Evolutionary conservation across 2,329 filamentous ascomycete genomes (phyloP).

Genomic region (Talaromyces funiculosus): DNA sequence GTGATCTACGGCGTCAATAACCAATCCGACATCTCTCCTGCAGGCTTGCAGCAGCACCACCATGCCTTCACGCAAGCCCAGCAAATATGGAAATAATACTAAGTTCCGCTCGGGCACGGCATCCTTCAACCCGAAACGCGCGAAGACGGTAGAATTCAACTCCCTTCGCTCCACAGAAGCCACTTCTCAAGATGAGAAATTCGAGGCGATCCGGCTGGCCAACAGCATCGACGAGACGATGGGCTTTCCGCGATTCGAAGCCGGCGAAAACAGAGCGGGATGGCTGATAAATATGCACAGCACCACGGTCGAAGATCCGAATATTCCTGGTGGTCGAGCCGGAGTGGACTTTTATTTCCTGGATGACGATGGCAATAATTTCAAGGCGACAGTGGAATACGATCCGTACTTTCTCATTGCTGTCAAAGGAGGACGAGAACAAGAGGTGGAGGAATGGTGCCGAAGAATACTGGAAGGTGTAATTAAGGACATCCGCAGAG

Average conservation of each 20-base stretch:
- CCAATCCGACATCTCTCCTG: constrained; percentile 18
- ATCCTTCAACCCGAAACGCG: constrained; percentile 48
- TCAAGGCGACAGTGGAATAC: constrained; percentile 95
- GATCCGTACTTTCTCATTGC: constrained; percentile 95
- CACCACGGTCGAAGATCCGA: constrained; percentile 78
- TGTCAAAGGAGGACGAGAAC: constrained; percentile 78
- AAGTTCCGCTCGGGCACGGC: constrained; percentile 43
- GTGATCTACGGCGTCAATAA: constrained; percentile 19
- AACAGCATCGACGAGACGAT: constrained; percentile 90
- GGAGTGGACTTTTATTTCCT: constrained; percentile 98
- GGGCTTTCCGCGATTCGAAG: constrained; percentile 89
- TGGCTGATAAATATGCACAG: constrained; percentile 96
- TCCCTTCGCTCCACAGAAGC: constrained; percentile 69
- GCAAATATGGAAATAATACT: constrained; percentile 56
- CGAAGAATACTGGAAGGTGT: constrained; percentile 72
- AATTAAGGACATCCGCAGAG: constrained; percentile 67
- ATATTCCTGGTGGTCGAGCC: constrained; percentile 74
- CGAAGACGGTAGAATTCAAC: constrained; percentile 74
- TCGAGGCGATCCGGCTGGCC: constrained; percentile 76
- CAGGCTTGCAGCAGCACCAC: constrained; percentile 20
- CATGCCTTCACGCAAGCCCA: constrained; percentile 50
- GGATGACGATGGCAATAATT: constrained; percentile 77
- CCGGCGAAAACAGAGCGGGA: constrained; percentile 75
- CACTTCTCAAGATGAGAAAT: constrained; percentile 87
- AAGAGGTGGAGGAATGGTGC: constrained; percentile 94